Percentiles rank a stretch among this genome's conserved stretches.
These are phyloP conservation scores for Gastrolobium villosum DNA, from an alignment of 306 rosid genomes.

Conservation along the genomic window DNA sequence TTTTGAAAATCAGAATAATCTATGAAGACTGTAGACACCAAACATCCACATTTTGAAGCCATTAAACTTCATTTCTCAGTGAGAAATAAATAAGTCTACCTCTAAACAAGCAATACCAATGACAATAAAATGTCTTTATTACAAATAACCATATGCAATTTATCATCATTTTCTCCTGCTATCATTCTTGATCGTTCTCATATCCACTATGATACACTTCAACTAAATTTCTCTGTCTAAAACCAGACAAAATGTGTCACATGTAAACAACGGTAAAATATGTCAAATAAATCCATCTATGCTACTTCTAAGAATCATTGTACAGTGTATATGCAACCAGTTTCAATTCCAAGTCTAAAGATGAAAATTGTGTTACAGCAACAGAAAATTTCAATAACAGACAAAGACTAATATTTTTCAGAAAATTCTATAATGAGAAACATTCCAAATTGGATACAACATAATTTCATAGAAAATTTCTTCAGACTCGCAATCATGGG, in stretches of 20 bases:
- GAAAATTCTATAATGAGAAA: not conserved
- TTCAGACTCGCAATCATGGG: not conserved
- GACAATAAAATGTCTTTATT: constrained; percentile 11
- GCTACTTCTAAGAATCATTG: constrained; percentile 12
- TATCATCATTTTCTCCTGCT: not conserved
- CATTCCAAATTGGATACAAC: not conserved
- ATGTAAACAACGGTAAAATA: not conserved
- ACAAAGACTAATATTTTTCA: not conserved
- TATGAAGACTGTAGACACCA: not conserved
- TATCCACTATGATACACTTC: constrained; percentile 26
- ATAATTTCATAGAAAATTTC: not conserved
- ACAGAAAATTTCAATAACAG: not conserved
- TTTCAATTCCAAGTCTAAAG: not conserved
- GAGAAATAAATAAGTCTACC: not conserved
- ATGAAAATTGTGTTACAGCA: constrained; percentile 7
- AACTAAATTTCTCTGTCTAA: constrained; percentile 3
- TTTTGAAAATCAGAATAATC: constrained; percentile 1
- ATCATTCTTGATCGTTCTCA: constrained; percentile 18
- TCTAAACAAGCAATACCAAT: not conserved
- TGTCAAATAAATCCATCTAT: not conserved
- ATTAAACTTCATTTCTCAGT: not conserved
- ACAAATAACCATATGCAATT: not conserved
- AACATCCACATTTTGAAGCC: not conserved
- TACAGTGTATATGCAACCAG: constrained; percentile 1
- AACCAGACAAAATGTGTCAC: not conserved